Evolutionary conservation across 257 asterid genomes (phyloP).

Genomic region (Solanum gandarillasii): DNA sequence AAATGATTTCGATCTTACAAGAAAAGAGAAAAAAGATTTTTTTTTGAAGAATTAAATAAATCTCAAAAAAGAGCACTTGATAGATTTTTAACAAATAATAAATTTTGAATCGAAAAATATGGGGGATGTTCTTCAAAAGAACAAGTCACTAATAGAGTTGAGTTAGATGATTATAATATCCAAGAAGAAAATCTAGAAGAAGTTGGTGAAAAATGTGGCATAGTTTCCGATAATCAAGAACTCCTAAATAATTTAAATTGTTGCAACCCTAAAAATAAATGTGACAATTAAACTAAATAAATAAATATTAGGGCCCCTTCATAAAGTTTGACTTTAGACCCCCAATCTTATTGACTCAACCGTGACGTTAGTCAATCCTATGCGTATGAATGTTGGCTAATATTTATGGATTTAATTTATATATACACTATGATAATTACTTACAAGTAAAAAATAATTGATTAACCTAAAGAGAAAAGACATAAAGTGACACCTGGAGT

Average conservation of each 20-base stretch:
- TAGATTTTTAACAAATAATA: background rate
- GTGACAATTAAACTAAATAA: too few relatives aligned
- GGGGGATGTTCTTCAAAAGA: background rate
- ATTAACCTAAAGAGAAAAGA: background rate
- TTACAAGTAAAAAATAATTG: background rate
- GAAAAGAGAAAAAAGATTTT: too few relatives aligned
- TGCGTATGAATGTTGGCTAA: background rate
- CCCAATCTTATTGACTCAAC: background rate
- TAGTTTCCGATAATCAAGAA: too few relatives aligned
- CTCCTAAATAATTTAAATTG: too few relatives aligned
- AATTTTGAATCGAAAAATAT: background rate
- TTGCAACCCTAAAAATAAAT: background rate
- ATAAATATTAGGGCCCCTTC: too few relatives aligned
- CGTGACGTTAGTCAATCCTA: fast-evolving
- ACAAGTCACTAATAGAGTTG: background rate
- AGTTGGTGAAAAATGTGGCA: background rate
- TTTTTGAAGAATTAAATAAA: background rate
- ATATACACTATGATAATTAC: background rate
- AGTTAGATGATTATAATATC: background rate
- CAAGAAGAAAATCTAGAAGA: background rate
- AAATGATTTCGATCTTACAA: background rate
- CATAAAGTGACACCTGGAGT: too few relatives aligned
- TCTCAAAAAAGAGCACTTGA: too few relatives aligned
- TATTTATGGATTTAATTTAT: background rate
- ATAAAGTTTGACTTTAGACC: background rate